A percentile compares a stretch with the other conserved stretches of the same genome.
Evolutionary conservation across 768 basidiomycete species (phyloP).

Genomic region (Tulasnella sp.): DNA sequence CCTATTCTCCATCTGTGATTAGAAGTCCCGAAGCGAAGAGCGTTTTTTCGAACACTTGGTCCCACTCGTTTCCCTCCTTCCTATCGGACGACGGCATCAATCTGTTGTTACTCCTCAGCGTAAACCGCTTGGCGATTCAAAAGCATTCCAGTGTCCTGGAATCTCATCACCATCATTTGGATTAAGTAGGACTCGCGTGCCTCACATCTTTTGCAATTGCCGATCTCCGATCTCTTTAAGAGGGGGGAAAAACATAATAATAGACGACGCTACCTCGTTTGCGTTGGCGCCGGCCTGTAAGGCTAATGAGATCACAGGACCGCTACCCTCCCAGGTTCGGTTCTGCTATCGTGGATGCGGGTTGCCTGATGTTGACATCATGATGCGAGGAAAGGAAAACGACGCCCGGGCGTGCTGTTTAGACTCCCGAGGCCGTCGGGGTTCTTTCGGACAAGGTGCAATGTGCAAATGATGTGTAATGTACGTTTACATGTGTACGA

Average conservation of each 20-base stretch:
- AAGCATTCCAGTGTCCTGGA: not conserved
- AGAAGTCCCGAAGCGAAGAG: too few relatives aligned
- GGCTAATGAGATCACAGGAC: constrained; percentile 5
- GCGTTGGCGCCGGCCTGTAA: constrained; percentile 7
- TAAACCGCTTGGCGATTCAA: too few relatives aligned
- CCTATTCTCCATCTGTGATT: too few relatives aligned
- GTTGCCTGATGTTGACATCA: not conserved
- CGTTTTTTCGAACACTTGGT: too few relatives aligned
- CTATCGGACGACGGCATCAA: too few relatives aligned
- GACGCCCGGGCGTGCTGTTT: not conserved
- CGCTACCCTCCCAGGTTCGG: not conserved
- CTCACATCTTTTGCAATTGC: too few relatives aligned
- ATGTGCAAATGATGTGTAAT: not conserved
- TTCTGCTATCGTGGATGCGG: not conserved
- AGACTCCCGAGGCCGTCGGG: not conserved
- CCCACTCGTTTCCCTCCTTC: too few relatives aligned
- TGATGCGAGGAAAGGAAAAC: not conserved
- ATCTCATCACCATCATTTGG: not conserved
- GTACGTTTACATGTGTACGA: not conserved
- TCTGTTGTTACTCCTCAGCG: too few relatives aligned
- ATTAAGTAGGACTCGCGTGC: not conserved
- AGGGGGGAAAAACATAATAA: not conserved
- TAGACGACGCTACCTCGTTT: constrained; percentile 4
- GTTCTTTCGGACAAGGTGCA: not conserved
- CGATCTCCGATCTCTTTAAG: too few relatives aligned